phyloP scores from a whole-genome alignment of 2,329 filamentous ascomycete species.

The Drechslerella stenobrocha region DNA sequence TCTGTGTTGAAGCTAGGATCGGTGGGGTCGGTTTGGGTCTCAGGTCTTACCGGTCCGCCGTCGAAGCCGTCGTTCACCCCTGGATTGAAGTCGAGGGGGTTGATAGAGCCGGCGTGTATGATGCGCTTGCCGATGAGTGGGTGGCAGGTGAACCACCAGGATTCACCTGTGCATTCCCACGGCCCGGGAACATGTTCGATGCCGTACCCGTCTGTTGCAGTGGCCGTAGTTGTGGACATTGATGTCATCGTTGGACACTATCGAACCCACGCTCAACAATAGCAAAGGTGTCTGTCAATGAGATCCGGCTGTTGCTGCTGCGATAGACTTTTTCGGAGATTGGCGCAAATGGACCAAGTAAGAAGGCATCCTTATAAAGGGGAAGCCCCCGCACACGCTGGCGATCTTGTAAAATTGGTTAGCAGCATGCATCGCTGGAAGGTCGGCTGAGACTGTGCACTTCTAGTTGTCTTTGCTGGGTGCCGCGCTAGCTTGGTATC shows the following conservation, averaged over 20 bases:
- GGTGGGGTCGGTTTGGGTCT: too few species aligned
- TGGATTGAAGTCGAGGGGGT: constrained; percentile 29
- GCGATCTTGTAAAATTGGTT: too few species aligned
- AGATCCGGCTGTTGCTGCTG: not conserved
- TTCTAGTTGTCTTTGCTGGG: too few species aligned
- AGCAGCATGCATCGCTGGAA: too few species aligned
- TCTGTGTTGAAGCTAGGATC: too few species aligned
- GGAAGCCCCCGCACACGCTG: too few species aligned
- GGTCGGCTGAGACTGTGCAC: too few species aligned
- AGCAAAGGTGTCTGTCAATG: not conserved
- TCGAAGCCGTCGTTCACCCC: constrained; percentile 28
- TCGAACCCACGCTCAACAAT: not conserved
- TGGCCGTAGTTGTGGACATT: not conserved
- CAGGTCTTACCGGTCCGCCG: constrained; percentile 25
- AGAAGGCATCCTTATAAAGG: too few species aligned
- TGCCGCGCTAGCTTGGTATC: too few species aligned
- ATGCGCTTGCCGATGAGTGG: constrained; percentile 26
- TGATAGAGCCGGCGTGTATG: constrained; percentile 6
- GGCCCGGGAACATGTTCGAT: constrained; percentile 30
- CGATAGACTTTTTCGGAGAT: too few species aligned
- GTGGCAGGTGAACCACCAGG: constrained; percentile 40
- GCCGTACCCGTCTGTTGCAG: constrained; percentile 12
- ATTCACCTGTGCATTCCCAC: constrained; percentile 36
- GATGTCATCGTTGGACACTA: not conserved
- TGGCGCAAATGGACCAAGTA: too few species aligned